Evolutionary conservation across 1,284 basidiomycete species (phyloP), one percentile per base, ranked within the genome.

Genomic region (Heliocybe sulcata): DNA sequence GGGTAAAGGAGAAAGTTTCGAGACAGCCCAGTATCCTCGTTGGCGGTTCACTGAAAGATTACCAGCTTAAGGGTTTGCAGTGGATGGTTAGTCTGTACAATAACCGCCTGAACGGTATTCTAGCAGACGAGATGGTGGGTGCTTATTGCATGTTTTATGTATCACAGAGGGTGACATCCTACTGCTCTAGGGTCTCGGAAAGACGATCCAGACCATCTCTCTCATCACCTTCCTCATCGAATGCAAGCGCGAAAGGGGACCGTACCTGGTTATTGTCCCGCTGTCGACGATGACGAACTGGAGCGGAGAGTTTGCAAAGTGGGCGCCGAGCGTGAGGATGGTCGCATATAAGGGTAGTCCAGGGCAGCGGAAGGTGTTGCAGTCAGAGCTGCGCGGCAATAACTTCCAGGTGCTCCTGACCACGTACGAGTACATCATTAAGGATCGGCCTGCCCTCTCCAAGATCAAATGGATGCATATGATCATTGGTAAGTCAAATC

Each of bases 1-100:
- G 85, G 60, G 91, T 94, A 64, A 90, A 90, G 63, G 97, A 99
- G 78, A 94, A 82, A 71, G 76, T 99, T 63, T 76, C 82, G 4
- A 81, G 76, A 62, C 97, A 99, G 71, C 94, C 96, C 1, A 69
- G 67, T 26, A 82, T 99, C 23, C 82, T 99, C 16, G 72, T 92
- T 27, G 87, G 89, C 57, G 92, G 92, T 49, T 88, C 87, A 12
- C 77, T 97, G 64, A 96, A 96, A 71, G 93, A 95, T 56, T 97
- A 97, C 68, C 94, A 96, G 71, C 60, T 95, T 61, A 94, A 94
- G 70, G 92, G 92, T 57, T 72, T 95, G 62, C 96, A 97, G 65
- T 99, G 97, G 97, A 94, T 99, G 79, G 96, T 98, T 60, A 97
- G 94, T 69, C 77, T 99, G 70, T 99, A 98, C 72, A 98, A 99